These are phyloP conservation scores for Claviceps sorghi DNA, from an alignment of 2,329 filamentous ascomycete species.

Conservation along the genomic window DNA sequence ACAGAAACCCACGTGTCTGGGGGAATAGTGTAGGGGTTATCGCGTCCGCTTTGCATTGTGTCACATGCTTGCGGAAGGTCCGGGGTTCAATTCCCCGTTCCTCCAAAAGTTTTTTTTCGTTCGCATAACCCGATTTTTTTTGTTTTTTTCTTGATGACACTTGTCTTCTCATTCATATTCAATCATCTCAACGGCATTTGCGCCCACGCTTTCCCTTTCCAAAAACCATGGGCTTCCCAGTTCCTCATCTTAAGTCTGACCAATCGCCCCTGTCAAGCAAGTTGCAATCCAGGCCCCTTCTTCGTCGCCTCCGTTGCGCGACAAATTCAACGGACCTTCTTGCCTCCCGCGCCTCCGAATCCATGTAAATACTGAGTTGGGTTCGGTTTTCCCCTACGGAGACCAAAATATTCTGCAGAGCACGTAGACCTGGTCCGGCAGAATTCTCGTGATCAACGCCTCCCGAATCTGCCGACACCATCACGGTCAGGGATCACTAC, in stretches of 20 bases:
- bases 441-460: not conserved
- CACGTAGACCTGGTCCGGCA: not conserved
- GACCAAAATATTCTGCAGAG: not conserved
- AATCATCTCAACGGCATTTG: too few relatives aligned
- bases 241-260: too few relatives aligned
- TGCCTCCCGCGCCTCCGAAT: not conserved
- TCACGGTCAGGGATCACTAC: not conserved
- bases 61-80: not conserved
- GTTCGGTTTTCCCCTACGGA: not conserved
- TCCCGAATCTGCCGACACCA: not conserved
- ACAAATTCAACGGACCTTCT: not conserved
- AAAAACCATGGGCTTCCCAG: too few relatives aligned
- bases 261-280: too few relatives aligned
- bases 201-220: too few relatives aligned
- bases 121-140: not conserved
- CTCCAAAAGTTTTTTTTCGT: not conserved
- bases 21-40: constrained; percentile 5
- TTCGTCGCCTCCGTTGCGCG: not conserved
- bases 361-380: not conserved
- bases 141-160: not conserved
- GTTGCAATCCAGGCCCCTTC: not conserved
- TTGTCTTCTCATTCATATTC: too few relatives aligned
- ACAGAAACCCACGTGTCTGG: too few relatives aligned
- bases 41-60: not conserved
- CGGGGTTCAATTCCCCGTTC: constrained; percentile 4